Conservation (phyloP, 164 flowering plant species). For the Vitis rupestris region DNA sequence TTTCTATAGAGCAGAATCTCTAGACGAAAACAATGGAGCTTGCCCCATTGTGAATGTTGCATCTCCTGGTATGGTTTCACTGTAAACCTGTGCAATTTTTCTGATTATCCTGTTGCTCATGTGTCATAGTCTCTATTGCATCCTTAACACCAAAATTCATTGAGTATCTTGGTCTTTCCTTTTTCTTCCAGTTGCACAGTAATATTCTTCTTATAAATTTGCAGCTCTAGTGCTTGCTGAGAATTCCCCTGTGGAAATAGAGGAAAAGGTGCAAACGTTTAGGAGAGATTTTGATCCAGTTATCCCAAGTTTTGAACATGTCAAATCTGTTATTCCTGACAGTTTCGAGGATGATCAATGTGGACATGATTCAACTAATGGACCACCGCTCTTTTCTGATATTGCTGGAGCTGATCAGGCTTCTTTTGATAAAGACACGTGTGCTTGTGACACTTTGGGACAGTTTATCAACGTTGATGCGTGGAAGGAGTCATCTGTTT, state of each 20-base stretch:
- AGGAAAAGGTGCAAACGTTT: conserved; percentile 10
- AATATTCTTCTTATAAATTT: conserved; percentile 18
- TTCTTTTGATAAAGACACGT: conserved; percentile 6
- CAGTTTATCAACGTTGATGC: conserved; percentile 16
- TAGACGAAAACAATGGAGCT: conserved; percentile 15
- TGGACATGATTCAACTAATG: conserved; percentile 12
- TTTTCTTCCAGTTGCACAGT: not conserved
- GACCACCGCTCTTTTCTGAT: conserved; percentile 13
- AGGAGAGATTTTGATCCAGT: conserved; percentile 15
- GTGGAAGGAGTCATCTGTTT: conserved; percentile 13
- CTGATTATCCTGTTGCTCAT: conserved; percentile 1
- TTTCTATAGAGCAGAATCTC: conserved; percentile 7
- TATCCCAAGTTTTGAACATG: conserved; percentile 21
- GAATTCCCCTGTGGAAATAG: conserved; percentile 14
- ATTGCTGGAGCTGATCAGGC: conserved; percentile 25
- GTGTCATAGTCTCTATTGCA: not conserved
- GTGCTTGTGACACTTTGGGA: conserved; percentile 9
- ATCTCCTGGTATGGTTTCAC: conserved; percentile 30
- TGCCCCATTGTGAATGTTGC: conserved; percentile 10
- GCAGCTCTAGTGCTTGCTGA: conserved; percentile 28
- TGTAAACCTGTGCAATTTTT: not conserved
- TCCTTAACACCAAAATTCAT: not conserved
- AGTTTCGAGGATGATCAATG: conserved; percentile 47
- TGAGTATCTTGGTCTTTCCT: not conserved
- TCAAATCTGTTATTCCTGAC: conserved; percentile 46